These are phyloP conservation scores for Physcomitrellopsis africana DNA, from an alignment of 225 moss, liverwort and hornwort genomes.

Conservation along the genomic window DNA sequence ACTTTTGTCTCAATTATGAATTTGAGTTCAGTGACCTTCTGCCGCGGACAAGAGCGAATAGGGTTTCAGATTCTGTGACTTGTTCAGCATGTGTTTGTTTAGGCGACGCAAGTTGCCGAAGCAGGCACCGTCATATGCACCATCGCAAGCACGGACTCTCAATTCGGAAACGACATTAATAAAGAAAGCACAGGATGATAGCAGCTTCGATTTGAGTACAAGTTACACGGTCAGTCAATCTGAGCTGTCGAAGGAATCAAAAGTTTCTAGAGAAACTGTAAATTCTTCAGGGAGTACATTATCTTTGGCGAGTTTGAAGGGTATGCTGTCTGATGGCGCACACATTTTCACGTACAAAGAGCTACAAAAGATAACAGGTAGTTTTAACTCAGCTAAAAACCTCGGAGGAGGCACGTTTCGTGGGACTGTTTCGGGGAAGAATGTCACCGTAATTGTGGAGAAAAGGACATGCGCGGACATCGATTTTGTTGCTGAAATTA, in stretches of 20 bases:
- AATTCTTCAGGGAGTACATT: constrained; percentile 50
- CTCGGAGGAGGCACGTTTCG: constrained; percentile 71
- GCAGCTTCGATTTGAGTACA: constrained; percentile 55
- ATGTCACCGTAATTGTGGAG: constrained; percentile 66
- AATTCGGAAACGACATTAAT: background rate
- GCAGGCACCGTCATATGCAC: constrained; percentile 27
- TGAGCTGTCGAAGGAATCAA: constrained; percentile 39
- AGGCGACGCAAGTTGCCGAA: constrained; percentile 35
- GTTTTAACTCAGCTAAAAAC: constrained; percentile 61
- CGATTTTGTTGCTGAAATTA: constrained; percentile 76
- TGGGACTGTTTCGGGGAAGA: constrained; percentile 56
- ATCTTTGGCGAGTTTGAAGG: constrained; percentile 66
- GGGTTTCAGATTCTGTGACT: constrained; percentile 26
- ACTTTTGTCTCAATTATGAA: constrained; percentile 22
- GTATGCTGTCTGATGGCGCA: constrained; percentile 73
- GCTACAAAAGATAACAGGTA: constrained; percentile 71
- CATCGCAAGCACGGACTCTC: constrained; percentile 31
- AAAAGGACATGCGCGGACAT: constrained; percentile 61
- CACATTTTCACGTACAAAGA: constrained; percentile 78
- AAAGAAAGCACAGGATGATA: constrained; percentile 46
- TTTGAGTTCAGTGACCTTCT: background rate
- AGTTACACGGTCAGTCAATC: constrained; percentile 53
- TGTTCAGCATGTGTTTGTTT: constrained; percentile 57
- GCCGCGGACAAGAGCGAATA: background rate
- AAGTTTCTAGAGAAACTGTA: constrained; percentile 45